Evolutionary conservation across 2,329 filamentous ascomycete species (phyloP).

Genomic region (Trichoderma simmonsii): DNA sequence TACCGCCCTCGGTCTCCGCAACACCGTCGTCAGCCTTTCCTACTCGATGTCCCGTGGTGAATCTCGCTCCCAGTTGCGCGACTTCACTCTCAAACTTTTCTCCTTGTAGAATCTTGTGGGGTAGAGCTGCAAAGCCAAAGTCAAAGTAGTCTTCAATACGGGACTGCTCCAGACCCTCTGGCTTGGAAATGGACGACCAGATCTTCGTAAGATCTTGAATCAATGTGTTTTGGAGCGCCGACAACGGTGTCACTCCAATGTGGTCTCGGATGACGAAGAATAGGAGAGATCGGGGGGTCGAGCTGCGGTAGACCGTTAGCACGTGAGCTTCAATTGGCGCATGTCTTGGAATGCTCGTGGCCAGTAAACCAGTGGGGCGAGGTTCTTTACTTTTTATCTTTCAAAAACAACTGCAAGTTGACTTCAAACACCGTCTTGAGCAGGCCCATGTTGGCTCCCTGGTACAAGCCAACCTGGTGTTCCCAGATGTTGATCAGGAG

Average conservation of each 20-base stretch:
- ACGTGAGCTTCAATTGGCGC: background rate
- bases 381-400: conserved; percentile 78
- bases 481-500: conserved; percentile 99
- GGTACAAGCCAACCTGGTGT: conserved; percentile 95
- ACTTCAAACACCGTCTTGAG: conserved; percentile 99
- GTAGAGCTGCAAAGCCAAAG: conserved; percentile 92
- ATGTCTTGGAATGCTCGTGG: background rate
- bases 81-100: conserved; percentile 85
- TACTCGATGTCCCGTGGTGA: conserved; percentile 75
- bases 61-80: conserved; percentile 73
- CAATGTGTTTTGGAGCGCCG: conserved; percentile 85
- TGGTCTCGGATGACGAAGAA: conserved; percentile 99
- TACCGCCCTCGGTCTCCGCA: conserved; percentile 70
- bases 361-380: background rate
- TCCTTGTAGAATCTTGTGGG: conserved; percentile 93
- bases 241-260: conserved; percentile 83
- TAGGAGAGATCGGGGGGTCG: conserved; percentile 82
- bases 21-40: conserved; percentile 62
- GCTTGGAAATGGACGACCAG: conserved; percentile 91
- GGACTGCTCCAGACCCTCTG: conserved; percentile 79
- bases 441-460: conserved; percentile 97
- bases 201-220: conserved; percentile 88
- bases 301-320: conserved; percentile 49
- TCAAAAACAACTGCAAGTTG: conserved; percentile 93
- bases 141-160: conserved; percentile 97